phyloP scores from a whole-genome alignment of 148 eudicot genomes.

The Silene conica region DNA sequence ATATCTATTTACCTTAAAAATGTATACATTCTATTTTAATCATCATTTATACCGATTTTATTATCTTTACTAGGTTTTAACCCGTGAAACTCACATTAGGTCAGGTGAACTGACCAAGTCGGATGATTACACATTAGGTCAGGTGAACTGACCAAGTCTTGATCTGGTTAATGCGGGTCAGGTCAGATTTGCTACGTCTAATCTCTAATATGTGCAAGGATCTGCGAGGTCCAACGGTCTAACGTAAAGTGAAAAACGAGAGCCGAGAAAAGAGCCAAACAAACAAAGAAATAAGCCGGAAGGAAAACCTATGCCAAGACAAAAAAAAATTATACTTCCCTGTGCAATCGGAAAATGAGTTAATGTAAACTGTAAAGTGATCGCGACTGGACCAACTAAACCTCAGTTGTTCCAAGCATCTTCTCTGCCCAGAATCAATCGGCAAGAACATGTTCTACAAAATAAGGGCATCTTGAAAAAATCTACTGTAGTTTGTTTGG shows the following conservation, averaged over 20 bases:
- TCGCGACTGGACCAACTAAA: neutral
- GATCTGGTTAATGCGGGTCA: too few relatives aligned
- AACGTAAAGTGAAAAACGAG: neutral
- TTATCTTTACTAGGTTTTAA: too few relatives aligned
- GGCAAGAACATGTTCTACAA: constrained; percentile 10
- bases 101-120: too few relatives aligned
- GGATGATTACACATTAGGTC: too few relatives aligned
- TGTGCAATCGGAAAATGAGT: neutral
- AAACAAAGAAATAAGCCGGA: neutral
- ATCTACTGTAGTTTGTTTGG: neutral
- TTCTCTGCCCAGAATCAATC: neutral
- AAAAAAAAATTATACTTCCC: neutral
- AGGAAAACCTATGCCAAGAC: neutral
- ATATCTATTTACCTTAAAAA: too few relatives aligned
- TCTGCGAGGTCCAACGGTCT: too few relatives aligned
- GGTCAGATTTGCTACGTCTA: too few relatives aligned
- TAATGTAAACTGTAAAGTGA: neutral
- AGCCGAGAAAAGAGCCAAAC: neutral
- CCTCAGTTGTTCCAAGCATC: constrained; percentile 1
- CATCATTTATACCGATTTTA: too few relatives aligned
- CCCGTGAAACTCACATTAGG: too few relatives aligned
- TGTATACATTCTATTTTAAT: too few relatives aligned
- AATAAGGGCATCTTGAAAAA: neutral
- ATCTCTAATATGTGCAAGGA: too few relatives aligned
- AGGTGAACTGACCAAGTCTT: too few relatives aligned